phyloP scores from a whole-genome alignment of 495 filamentous ascomycete species.

The Penicillium antarcticum region DNA sequence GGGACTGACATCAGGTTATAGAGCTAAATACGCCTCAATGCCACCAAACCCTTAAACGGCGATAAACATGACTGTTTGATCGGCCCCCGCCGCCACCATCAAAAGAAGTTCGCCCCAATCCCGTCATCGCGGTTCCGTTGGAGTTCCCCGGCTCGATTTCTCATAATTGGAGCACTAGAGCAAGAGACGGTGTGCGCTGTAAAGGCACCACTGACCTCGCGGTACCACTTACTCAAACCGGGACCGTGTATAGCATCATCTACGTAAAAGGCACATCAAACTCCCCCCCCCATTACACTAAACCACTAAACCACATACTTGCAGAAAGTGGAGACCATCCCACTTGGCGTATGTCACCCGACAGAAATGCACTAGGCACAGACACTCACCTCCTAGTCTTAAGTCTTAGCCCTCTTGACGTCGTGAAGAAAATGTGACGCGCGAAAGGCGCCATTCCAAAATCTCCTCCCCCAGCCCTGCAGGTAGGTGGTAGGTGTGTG shows the following conservation, averaged over 20 bases:
- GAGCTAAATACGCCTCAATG: constrained; percentile 1
- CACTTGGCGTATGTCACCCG: constrained; percentile 25
- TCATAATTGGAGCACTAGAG: constrained; percentile 1
- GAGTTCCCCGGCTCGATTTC: not conserved
- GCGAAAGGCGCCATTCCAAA: constrained; percentile 13
- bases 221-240: not conserved
- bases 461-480: not conserved
- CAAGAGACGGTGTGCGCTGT: constrained; percentile 26
- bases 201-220: not conserved
- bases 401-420: constrained; percentile 4
- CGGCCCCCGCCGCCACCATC: constrained; percentile 16
- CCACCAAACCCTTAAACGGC: not conserved
- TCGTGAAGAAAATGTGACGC: not conserved
- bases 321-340: constrained; percentile 17
- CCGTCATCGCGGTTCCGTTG: constrained; percentile 4
- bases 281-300: no score
- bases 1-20: not conserved
- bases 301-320: constrained; percentile 11
- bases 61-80: constrained; percentile 10
- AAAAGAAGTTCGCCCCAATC: constrained; percentile 3
- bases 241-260: not conserved
- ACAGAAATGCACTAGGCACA: not conserved
- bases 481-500: no score
- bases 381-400: not conserved
- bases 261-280: constrained; percentile 6